Conservation (phyloP, 495 filamentous ascomycete genomes). For the Jackrogersella minutella region DNA sequence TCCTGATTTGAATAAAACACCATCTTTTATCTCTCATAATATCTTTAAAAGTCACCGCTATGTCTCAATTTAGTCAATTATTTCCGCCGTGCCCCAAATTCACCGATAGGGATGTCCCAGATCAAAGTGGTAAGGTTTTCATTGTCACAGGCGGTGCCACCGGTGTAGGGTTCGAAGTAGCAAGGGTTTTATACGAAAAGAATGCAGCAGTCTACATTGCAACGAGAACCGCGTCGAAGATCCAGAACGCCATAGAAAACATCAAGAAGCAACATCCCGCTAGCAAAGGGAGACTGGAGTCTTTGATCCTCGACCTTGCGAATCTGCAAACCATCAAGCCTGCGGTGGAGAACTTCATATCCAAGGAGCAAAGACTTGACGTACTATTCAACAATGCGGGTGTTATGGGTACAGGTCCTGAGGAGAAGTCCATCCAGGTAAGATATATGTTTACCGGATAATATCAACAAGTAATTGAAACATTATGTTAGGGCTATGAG, state of each 20-base stretch:
- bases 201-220: slow-evolving; percentile 62
- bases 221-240: slow-evolving; percentile 46
- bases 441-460: not conserved
- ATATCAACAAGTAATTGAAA: not conserved
- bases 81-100: slow-evolving; percentile 45
- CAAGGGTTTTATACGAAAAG: slow-evolving; percentile 50
- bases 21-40: not conserved
- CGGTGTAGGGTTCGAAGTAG: slow-evolving; percentile 56
- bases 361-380: slow-evolving; percentile 3
- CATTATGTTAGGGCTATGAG: slow-evolving; percentile 44
- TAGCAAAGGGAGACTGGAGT: slow-evolving; percentile 23
- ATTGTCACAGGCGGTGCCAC: slow-evolving; percentile 58
- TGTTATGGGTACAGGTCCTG: slow-evolving; percentile 44
- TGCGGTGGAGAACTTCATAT: not conserved
- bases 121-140: slow-evolving; percentile 41
- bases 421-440: slow-evolving; percentile 33
- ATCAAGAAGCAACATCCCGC: slow-evolving; percentile 26
- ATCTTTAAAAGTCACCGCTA: not conserved
- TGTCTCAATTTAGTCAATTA: slow-evolving; percentile 27
- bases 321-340: not conserved
- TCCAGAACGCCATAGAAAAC: slow-evolving; percentile 26
- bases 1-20: too few species aligned
- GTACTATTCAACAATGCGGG: slow-evolving; percentile 42
- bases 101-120: slow-evolving; percentile 35
- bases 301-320: slow-evolving; percentile 30